Percentiles rank a stretch among this genome's conserved stretches.
Evolutionary conservation across 352 stramenopile species (phyloP).

Genomic region (Globisporangium parvum): DNA sequence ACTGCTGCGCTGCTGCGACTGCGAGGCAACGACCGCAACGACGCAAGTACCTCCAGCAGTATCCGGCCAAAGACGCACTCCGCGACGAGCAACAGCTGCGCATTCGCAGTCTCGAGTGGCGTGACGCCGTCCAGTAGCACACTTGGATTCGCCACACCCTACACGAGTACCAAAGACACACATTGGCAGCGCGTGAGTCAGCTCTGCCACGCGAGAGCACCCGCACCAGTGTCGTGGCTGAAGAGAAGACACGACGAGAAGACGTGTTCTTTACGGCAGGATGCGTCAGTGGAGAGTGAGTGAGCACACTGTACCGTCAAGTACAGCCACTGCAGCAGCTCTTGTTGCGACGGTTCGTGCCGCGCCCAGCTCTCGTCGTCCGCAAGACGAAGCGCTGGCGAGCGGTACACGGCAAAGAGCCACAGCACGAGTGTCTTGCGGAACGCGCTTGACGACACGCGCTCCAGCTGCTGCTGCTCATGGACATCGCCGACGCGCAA

Average conservation of each 20-base stretch:
- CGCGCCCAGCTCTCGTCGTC: slow-evolving; percentile 26
- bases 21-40: neutral
- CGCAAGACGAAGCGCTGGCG: slow-evolving; percentile 19
- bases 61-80: slow-evolving; percentile 44
- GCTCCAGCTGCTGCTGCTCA: slow-evolving; percentile 13
- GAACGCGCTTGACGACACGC: slow-evolving; percentile 12
- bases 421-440: slow-evolving; percentile 34
- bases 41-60: slow-evolving; percentile 28
- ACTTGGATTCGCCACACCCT: slow-evolving; percentile 23
- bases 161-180: neutral
- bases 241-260: neutral
- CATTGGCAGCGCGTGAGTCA: neutral
- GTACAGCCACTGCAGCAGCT: slow-evolving; percentile 28
- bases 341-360: slow-evolving; percentile 20
- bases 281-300: neutral
- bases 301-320: slow-evolving; percentile 14
- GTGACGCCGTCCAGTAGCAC: slow-evolving; percentile 20
- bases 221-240: neutral
- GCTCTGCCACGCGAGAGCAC: neutral
- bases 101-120: slow-evolving; percentile 16
- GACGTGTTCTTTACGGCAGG: neutral
- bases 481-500: slow-evolving; percentile 8
- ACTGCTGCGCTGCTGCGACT: neutral
- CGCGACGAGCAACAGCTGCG: slow-evolving; percentile 17
- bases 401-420: slow-evolving; percentile 32